Evolutionary conservation across 2,329 filamentous ascomycete genomes (phyloP).

Genomic region (Fusarium sambucinum): DNA sequence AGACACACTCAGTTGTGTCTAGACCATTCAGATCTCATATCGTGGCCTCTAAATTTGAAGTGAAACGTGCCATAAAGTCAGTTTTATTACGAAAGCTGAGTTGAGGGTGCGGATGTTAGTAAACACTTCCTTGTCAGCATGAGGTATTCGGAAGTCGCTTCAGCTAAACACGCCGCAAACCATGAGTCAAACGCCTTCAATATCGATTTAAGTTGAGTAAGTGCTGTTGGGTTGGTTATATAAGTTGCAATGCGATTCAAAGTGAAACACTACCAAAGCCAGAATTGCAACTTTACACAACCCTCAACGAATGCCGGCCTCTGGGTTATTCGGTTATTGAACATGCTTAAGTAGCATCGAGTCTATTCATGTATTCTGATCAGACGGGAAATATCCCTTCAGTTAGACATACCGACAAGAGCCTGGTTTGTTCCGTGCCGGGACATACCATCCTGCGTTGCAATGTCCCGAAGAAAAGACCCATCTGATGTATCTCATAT

Average conservation of each 20-base stretch:
- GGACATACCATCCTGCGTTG: too few species aligned
- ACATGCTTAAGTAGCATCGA: not conserved
- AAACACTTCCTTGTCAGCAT: not conserved
- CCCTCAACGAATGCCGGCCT: not conserved
- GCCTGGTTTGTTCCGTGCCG: not conserved
- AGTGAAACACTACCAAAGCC: constrained; percentile 2
- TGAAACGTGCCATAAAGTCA: not conserved
- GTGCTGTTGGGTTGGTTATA: too few species aligned
- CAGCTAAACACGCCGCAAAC: not conserved
- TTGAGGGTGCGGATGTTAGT: not conserved
- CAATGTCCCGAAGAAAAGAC: not conserved
- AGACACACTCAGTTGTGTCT: not conserved
- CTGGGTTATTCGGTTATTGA: too few species aligned
- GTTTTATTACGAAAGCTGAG: too few species aligned
- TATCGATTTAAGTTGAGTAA: not conserved
- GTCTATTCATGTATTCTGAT: not conserved
- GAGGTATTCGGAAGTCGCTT: not conserved
- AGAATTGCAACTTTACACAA: not conserved
- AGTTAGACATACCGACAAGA: not conserved
- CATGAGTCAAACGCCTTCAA: not conserved
- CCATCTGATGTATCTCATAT: not conserved
- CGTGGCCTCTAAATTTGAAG: not conserved
- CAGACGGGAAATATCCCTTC: fast-evolving
- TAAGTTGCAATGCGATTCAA: not conserved
- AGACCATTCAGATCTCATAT: not conserved